phyloP scores from a whole-genome alignment of 345 rosid genomes.

The Aquilaria yunnanensis region DNA sequence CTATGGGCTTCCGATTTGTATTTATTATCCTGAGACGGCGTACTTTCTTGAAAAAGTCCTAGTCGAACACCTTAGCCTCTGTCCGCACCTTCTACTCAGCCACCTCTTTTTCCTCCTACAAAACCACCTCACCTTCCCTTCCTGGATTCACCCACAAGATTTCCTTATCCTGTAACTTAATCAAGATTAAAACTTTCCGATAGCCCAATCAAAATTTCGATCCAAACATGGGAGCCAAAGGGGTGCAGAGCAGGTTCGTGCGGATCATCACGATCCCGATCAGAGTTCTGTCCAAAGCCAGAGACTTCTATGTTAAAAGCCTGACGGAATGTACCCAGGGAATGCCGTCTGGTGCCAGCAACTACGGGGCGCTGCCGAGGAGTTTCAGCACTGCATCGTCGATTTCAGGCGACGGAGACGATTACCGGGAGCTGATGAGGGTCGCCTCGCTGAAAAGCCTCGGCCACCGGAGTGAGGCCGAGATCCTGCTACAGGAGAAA shows the following conservation, averaged over 20 bases:
- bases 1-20: too few species aligned
- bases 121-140: too few species aligned
- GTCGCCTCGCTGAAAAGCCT: conserved; percentile 36
- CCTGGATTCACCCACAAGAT: too few species aligned
- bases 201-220: too few species aligned
- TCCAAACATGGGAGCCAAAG: conserved; percentile 24
- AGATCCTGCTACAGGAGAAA: conserved; percentile 27
- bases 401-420: conserved; percentile 28
- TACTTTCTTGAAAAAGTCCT: too few species aligned
- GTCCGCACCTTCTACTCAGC: too few species aligned
- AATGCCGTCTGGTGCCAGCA: conserved; percentile 13
- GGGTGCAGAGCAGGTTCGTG: conserved; percentile 32
- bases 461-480: conserved; percentile 33
- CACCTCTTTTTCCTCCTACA: too few species aligned
- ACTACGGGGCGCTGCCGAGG: conserved; percentile 34
- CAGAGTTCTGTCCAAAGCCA: conserved; percentile 36
- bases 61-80: too few species aligned
- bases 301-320: conserved; percentile 53
- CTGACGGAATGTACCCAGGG: conserved; percentile 20
- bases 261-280: conserved; percentile 30
- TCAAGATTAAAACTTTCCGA: too few species aligned
- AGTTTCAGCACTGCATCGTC: conserved; percentile 38
- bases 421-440: conserved; percentile 38
- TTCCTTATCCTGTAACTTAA: too few species aligned
- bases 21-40: too few species aligned